Conservation (phyloP, 179 eudicot species). For the Corrigiola litoralis region DNA sequence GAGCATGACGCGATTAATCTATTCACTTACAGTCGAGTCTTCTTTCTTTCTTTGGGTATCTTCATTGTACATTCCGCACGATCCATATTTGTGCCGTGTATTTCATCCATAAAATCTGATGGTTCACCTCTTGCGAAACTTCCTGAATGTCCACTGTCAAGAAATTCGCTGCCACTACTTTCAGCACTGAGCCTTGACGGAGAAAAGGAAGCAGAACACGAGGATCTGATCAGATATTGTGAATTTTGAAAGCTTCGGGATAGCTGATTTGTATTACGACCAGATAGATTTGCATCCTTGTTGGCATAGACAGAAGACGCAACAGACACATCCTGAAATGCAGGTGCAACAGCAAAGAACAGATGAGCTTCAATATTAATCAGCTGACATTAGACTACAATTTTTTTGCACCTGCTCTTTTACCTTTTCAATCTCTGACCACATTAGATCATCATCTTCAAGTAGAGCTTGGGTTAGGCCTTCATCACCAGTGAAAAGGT, state of each 20-base stretch:
- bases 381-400: conserved; percentile 19
- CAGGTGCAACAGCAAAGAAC: not conserved
- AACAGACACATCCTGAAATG: conserved; percentile 28
- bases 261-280: not conserved
- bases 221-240: conserved; percentile 22
- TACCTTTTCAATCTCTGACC: conserved; percentile 30
- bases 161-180: conserved; percentile 34
- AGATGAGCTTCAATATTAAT: not conserved
- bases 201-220: conserved; percentile 32
- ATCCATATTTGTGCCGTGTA: conserved; percentile 12
- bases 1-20: not conserved
- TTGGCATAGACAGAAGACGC: conserved; percentile 16
- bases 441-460: conserved; percentile 30
- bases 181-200: conserved; percentile 40
- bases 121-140: not conserved
- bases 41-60: conserved; percentile 38
- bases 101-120: conserved; percentile 8
- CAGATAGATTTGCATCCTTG: conserved; percentile 3
- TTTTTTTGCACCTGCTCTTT: conserved; percentile 18
- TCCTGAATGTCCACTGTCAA: conserved; percentile 33
- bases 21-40: conserved; percentile 36
- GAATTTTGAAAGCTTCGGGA: conserved; percentile 19
- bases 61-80: conserved; percentile 16
- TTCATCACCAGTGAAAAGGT: conserved; percentile 45
- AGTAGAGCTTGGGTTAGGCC: conserved; percentile 35